These are phyloP conservation scores for Pestalotiopsis sp. DNA, from an alignment of 2,329 filamentous ascomycete genomes.

Conservation along the genomic window DNA sequence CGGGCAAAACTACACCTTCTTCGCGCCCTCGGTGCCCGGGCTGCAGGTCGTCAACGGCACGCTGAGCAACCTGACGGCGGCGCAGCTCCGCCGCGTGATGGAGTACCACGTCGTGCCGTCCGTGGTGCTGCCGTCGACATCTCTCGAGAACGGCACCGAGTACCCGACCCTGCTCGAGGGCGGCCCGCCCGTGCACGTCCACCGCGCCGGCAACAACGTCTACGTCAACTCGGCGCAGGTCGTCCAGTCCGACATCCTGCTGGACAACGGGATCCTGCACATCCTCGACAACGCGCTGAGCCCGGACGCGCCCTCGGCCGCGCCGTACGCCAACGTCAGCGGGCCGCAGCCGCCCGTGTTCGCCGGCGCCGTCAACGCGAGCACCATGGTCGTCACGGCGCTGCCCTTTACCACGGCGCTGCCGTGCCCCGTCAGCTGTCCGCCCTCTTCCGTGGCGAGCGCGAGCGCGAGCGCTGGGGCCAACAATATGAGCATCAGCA, in stretches of 20 bases:
- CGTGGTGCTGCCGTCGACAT: slow-evolving; percentile 52
- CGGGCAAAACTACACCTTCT: slow-evolving; percentile 51
- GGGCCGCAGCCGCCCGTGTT: slow-evolving; percentile 35
- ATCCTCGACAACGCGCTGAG: slow-evolving; percentile 57
- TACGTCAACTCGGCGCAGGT: slow-evolving; percentile 58
- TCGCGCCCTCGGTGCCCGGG: slow-evolving; percentile 54
- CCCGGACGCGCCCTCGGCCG: slow-evolving; percentile 36
- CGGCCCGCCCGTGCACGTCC: slow-evolving; percentile 39
- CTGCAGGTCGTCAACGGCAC: slow-evolving; percentile 51
- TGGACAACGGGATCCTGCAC: slow-evolving; percentile 62
- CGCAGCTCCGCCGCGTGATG: slow-evolving; percentile 48
- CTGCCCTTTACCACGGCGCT: slow-evolving; percentile 43
- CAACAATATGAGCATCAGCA: background rate
- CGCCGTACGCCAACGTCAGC: slow-evolving; percentile 38
- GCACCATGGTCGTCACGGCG: slow-evolving; percentile 21
- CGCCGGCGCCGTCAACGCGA: slow-evolving; percentile 19
- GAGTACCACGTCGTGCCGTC: slow-evolving; percentile 60
- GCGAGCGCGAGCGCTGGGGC: slow-evolving; percentile 10
- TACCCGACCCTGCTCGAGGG: slow-evolving; percentile 46
- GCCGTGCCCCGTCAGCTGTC: slow-evolving; percentile 44
- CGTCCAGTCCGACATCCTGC: slow-evolving; percentile 53
- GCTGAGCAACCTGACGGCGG: slow-evolving; percentile 39
- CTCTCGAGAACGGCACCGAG: slow-evolving; percentile 26
- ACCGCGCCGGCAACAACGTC: slow-evolving; percentile 45
- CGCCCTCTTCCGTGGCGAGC: slow-evolving; percentile 22